Percentiles rank a stretch among this genome's conserved stretches.
These are phyloP conservation scores for Physaria fendleri DNA, from an alignment of 345 rosid genomes.

Conservation along the genomic window DNA sequence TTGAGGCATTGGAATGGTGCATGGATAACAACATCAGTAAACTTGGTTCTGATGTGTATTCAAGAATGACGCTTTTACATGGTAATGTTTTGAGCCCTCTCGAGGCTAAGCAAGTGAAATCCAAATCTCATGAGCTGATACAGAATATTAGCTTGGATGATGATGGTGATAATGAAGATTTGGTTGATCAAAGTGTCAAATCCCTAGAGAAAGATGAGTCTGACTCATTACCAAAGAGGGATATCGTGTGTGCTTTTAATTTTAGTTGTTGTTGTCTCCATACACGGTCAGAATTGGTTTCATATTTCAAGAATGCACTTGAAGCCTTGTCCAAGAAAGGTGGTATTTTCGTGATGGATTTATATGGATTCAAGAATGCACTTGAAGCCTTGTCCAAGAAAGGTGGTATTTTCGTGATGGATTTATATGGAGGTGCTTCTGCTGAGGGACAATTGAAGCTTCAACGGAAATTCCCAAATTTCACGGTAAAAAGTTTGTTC, in stretches of 20 bases:
- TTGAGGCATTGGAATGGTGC: constrained; percentile 83
- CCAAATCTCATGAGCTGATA: constrained; percentile 41
- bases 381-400: constrained; percentile 51
- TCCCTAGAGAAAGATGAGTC: constrained; percentile 28
- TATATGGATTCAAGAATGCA: constrained; percentile 77
- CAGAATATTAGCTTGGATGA: constrained; percentile 39
- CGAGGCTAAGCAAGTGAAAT: constrained; percentile 54
- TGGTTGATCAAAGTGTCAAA: constrained; percentile 16
- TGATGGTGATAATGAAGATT: constrained; percentile 12
- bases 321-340: constrained; percentile 62
- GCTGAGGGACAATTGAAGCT: constrained; percentile 70
- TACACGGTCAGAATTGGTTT: constrained; percentile 57
- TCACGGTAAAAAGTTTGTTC: constrained; percentile 45
- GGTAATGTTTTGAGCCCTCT: constrained; percentile 75
- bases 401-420: constrained; percentile 88
- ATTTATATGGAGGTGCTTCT: constrained; percentile 87
- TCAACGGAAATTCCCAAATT: constrained; percentile 69
- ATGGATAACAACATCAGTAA: constrained; percentile 63
- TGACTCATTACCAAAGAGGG: constrained; percentile 49
- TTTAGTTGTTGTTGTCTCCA: constrained; percentile 94
- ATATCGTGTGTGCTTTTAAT: constrained; percentile 87
- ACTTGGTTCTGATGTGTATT: constrained; percentile 55
- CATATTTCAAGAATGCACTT: constrained; percentile 67
- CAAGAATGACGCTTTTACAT: constrained; percentile 76
- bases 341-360: constrained; percentile 83